Conservation (phyloP, 768 basidiomycete genomes). For the Rhizopogon vinicolor region DNA sequence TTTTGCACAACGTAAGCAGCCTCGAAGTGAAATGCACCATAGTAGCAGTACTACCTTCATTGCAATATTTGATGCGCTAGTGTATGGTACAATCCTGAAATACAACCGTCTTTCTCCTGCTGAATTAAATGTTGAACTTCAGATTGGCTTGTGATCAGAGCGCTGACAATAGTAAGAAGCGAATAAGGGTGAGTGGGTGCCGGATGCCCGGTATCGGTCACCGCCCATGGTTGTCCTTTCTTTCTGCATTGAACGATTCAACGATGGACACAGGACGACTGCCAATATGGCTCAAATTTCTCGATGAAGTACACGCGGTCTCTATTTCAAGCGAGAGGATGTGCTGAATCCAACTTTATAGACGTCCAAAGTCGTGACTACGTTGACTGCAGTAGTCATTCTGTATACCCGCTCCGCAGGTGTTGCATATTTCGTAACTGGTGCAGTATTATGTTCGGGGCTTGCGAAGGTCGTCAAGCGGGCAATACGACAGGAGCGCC, state of each 20-base stretch:
- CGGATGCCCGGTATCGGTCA: too few relatives aligned
- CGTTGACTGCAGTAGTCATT: slow-evolving; percentile 42
- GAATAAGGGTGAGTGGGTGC: too few relatives aligned
- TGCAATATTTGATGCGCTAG: too few relatives aligned
- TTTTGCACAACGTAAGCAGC: too few relatives aligned
- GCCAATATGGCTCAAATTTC: slow-evolving; percentile 24
- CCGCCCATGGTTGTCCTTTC: background rate
- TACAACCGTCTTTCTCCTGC: too few relatives aligned
- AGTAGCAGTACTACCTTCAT: too few relatives aligned
- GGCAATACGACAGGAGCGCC: slow-evolving; percentile 62
- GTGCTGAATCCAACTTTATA: slow-evolving; percentile 19
- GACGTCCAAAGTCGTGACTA: slow-evolving; percentile 57
- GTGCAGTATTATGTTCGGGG: slow-evolving; percentile 50
- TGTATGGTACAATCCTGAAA: too few relatives aligned
- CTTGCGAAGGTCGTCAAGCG: slow-evolving; percentile 61
- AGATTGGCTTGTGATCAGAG: too few relatives aligned
- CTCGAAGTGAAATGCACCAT: background rate
- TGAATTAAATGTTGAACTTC: too few relatives aligned
- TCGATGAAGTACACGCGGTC: slow-evolving; percentile 24
- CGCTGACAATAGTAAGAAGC: too few relatives aligned
- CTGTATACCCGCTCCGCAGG: slow-evolving; percentile 62
- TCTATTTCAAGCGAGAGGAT: background rate
- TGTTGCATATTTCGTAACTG: slow-evolving; percentile 53
- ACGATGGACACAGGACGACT: background rate
- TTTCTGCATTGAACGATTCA: too few relatives aligned